phyloP scores from a whole-genome alignment of 2,329 filamentous ascomycete genomes.

The Hypoxylon sp. region DNA sequence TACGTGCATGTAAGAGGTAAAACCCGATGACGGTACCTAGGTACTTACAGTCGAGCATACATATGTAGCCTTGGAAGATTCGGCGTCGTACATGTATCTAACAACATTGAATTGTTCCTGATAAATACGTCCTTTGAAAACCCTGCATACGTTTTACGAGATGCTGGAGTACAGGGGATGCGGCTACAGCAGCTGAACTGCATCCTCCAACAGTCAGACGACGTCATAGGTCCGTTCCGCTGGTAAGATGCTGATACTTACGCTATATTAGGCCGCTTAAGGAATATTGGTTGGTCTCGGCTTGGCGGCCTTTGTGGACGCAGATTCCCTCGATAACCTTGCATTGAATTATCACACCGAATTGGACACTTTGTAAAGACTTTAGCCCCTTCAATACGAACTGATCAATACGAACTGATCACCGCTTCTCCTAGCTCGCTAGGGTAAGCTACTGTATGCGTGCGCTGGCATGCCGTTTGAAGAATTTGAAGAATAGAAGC shows the following conservation, averaged over 20 bases:
- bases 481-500: neutral
- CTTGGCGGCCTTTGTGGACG: conserved; percentile 23
- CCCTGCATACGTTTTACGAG: conserved; percentile 20
- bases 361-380: conserved; percentile 27
- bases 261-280: conserved; percentile 12
- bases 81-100: conserved; percentile 28
- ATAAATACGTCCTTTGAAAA: conserved; percentile 1
- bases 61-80: conserved; percentile 8
- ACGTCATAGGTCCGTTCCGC: conserved; percentile 41
- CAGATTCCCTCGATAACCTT: conserved; percentile 28
- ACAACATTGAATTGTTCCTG: neutral
- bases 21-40: neutral
- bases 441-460: neutral
- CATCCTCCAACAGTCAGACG: conserved; percentile 26
- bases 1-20: neutral
- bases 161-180: conserved; percentile 24
- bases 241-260: conserved; percentile 32
- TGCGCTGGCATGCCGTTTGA: conserved; percentile 16
- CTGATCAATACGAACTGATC: conserved; percentile 38
- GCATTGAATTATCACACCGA: conserved; percentile 31
- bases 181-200: conserved; percentile 40
- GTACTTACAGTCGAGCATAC: neutral
- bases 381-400: conserved; percentile 32
- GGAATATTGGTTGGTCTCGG: conserved; percentile 18
- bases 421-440: conserved; percentile 29